Evolutionary conservation across 352 stramenopile species (phyloP).

Genomic region (Phytophthora ramorum): DNA sequence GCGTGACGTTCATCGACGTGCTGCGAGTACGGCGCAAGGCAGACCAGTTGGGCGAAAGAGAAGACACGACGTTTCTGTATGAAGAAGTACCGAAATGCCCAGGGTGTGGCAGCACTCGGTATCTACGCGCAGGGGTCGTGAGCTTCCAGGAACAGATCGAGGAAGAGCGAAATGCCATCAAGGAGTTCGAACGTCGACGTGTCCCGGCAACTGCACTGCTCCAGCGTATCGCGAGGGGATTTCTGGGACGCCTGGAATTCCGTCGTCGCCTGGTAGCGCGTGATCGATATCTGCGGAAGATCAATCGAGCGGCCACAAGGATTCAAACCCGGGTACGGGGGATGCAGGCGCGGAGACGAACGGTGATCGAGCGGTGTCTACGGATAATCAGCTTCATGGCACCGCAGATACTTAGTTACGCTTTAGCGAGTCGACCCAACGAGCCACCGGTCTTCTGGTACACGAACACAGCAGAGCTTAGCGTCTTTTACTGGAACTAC

Average conservation of each 20-base stretch:
- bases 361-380: constrained; percentile 75
- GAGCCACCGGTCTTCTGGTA: constrained; percentile 82
- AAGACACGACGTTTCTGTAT: constrained; percentile 38
- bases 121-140: constrained; percentile 71
- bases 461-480: constrained; percentile 60
- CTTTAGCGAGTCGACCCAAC: constrained; percentile 41
- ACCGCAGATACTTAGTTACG: constrained; percentile 52
- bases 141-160: constrained; percentile 84
- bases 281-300: constrained; percentile 59
- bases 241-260: constrained; percentile 66
- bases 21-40: constrained; percentile 47
- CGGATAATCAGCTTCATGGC: constrained; percentile 64
- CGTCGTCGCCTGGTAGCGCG: constrained; percentile 49
- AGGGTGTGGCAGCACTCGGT: constrained; percentile 73
- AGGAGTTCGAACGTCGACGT: constrained; percentile 68
- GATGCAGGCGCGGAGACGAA: constrained; percentile 61
- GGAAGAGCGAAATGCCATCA: constrained; percentile 62
- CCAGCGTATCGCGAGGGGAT: constrained; percentile 69
- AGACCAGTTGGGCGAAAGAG: constrained; percentile 16
- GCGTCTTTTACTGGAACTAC: constrained; percentile 80
- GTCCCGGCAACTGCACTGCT: constrained; percentile 59
- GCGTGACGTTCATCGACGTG: constrained; percentile 77
- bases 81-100: constrained; percentile 69
- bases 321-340: constrained; percentile 71
- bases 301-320: constrained; percentile 53